Evolutionary conservation across 2,329 filamentous ascomycete species (phyloP), one percentile per base, ranked within the genome.

Genomic region (Penicillium polonicum): DNA sequence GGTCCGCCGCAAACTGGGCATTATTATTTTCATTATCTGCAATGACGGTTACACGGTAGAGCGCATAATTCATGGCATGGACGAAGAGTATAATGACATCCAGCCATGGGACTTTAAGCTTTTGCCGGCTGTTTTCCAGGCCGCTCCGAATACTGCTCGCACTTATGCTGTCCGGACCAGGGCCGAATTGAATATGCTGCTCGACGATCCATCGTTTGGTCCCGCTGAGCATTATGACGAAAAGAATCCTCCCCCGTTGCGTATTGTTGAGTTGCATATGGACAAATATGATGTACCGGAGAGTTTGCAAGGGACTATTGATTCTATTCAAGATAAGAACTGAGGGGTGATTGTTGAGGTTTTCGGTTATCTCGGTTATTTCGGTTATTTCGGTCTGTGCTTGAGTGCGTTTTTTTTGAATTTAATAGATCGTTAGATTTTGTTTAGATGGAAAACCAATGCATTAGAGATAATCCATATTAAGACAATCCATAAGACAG

Each of bases 21-120:
- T 88, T 19, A 92, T 90, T 68, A 86, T 94, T 79, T 88, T 94
- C 71, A 81, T 92, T 60, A 88, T 94, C 62, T 90, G 88, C 80
- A 93, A 93, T 72, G 85, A 91, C 36, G 91, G 91, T 5, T 95
- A 88, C 75, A 93, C 91, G 8, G 91, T 94, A 70, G 91, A 95
- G 77, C 85, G 91, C 27, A 88, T 84, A 72, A 93, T 94, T 66
- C 90, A 95, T 74, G 90, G 90, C 43, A 87, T 87, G 84, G 80
- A 91, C 8, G 88, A 85, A 36, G 73, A 71, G 21, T 94, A 94
- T 78, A 95, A 95, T 70, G 89, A 94, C 70, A 86, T 94, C 56
- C 80, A 83, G 52, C 73, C 78, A 23, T 95, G 91, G 91, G 80
- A 87, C 51, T 89, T 87, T 78, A 85, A 84, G 70, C 85, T 87